Evolutionary conservation across 1,284 basidiomycete species (phyloP).

Genomic region (Trichosporon sp.): DNA sequence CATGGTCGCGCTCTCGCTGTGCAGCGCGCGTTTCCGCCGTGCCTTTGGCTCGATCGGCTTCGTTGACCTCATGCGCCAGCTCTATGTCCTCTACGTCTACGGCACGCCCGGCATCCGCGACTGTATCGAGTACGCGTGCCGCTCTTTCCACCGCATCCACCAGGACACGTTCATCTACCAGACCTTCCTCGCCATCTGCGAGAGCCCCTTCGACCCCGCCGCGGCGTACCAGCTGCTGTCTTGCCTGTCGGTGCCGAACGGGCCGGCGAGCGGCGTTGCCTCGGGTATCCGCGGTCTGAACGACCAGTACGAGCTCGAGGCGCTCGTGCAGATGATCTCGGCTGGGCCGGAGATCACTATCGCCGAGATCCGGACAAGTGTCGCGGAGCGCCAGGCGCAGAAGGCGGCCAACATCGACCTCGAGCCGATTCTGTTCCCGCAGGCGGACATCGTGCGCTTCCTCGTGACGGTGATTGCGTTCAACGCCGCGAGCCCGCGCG

Average conservation of each 20-base stretch:
- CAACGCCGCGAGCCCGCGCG: conserved; percentile 62
- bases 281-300: conserved; percentile 66
- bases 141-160: conserved; percentile 70
- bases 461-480: conserved; percentile 76
- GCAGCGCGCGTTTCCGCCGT: conserved; percentile 69
- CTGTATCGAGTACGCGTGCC: conserved; percentile 67
- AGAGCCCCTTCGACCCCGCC: conserved; percentile 55
- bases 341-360: conserved; percentile 41
- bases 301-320: conserved; percentile 65
- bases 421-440: conserved; percentile 57
- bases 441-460: conserved; percentile 66
- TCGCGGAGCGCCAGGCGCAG: conserved; percentile 57
- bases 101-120: conserved; percentile 56
- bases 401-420: conserved; percentile 56
- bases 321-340: conserved; percentile 57
- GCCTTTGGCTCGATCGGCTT: conserved; percentile 68
- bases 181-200: conserved; percentile 59
- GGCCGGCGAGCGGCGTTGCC: conserved; percentile 38
- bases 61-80: conserved; percentile 63
- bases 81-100: conserved; percentile 65
- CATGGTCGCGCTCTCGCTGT: conserved; percentile 64
- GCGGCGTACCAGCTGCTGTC: conserved; percentile 45
- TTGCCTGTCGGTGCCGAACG: conserved; percentile 25
- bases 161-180: conserved; percentile 72
- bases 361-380: conserved; percentile 60